Evolutionary conservation across 495 filamentous ascomycete genomes (phyloP), one percentile per base, ranked within the genome.

Genomic region (Lentithecium fluviatile): DNA sequence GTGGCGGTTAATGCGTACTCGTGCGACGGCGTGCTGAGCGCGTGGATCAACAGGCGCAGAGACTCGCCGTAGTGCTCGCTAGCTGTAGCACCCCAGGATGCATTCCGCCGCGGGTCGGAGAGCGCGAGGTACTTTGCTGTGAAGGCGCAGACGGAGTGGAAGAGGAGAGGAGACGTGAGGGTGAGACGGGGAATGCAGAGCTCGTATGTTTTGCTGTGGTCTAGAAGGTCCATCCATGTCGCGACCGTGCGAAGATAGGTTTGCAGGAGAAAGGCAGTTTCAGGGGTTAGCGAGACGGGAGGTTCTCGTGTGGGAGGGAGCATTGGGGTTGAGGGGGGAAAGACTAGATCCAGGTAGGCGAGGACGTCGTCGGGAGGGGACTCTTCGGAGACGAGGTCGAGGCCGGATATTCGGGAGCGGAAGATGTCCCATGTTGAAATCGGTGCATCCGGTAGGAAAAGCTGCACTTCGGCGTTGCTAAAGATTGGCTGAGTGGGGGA

Each of bases 161-260:
- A 47, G 6, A 69, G 25, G 13, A 71, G 47, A 23, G 56, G 48
- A 15, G 57, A 69, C 1, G 29, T 29, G 2, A 69, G 55, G 12
- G 56, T 56, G 15, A 56, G 54, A 12, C 34, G 57, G 2, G 58
- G 56, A 13, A 70, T 59, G 29, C 25, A 51, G 8, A 61, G 57
- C 43, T 70, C 58, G 37, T 69, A 69, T 6, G 66, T 66, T 13
- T 1, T 36, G 21, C n/a, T 36, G 29, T 52, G 51, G 50, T 70
- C 68, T 19, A 70, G 55, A 10, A 70, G 42, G 51, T 70, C 68
- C 66, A 69, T 66, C 68, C 68, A 70, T 3, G 37, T 53, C 10
- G 66, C 65, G 2, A 70, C 58, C 17, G 56, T 59, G 15, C 46
- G 36, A 7, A 61, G 63, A 24, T 62, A 66, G 13, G 56, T 49